A percentile compares a stretch with the other conserved stretches of the same genome.
These are phyloP conservation scores for Zoysia pacifica DNA, from an alignment of 176 grass and related monocot genomes.

Conservation along the genomic window DNA sequence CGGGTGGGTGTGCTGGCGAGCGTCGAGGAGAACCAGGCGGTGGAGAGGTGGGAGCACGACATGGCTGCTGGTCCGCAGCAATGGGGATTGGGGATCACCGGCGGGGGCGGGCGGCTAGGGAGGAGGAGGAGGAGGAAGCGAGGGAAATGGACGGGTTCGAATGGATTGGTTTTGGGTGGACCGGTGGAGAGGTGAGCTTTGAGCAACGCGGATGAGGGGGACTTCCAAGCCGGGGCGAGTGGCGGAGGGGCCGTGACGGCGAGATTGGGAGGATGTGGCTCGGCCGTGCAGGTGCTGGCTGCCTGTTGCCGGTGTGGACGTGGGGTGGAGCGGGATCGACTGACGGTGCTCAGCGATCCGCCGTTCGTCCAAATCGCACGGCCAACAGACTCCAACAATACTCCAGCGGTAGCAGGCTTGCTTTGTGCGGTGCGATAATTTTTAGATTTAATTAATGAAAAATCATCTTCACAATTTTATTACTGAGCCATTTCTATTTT, in stretches of 20 bases:
- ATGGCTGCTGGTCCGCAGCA: constrained; percentile 37
- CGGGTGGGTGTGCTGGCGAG: constrained; percentile 50
- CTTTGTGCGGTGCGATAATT: too few species aligned
- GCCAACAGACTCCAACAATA: too few species aligned
- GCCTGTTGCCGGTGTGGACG: not conserved
- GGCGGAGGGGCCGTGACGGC: constrained; percentile 30
- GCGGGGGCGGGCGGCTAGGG: constrained; percentile 3
- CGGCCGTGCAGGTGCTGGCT: not conserved
- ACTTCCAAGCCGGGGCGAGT: constrained; percentile 47
- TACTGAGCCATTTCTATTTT: too few species aligned
- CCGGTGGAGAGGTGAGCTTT: constrained; percentile 44
- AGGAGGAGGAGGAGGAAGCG: constrained; percentile 26
- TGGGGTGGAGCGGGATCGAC: too few species aligned
- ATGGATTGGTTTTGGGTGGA: constrained; percentile 82
- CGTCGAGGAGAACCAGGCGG: constrained; percentile 63
- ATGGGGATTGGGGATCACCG: not conserved
- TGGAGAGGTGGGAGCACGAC: constrained; percentile 49
- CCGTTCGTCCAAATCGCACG: too few species aligned
- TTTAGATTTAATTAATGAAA: too few species aligned
- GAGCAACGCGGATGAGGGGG: too few species aligned
- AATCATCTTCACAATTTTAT: too few species aligned
- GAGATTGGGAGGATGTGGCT: constrained; percentile 41
- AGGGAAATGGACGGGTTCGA: constrained; percentile 46
- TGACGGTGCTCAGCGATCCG: too few species aligned
- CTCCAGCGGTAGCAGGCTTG: too few species aligned